A percentile compares a stretch with the other conserved stretches of the same genome.
phyloP scores from a whole-genome alignment of 805 yeast species.

The Lipomyces mesembrius region DNA sequence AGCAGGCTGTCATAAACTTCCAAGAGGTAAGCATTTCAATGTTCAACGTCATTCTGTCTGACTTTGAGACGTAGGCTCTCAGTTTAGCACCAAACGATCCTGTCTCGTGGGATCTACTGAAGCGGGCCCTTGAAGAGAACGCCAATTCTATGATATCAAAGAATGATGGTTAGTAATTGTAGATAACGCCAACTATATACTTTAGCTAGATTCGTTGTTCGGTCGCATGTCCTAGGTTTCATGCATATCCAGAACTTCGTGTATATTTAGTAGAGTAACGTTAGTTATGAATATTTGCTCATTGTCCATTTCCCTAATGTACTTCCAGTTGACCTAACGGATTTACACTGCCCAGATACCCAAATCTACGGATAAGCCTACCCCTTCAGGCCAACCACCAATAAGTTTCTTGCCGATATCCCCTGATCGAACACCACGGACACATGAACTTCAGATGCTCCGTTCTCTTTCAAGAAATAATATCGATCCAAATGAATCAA shows the following conservation, averaged over 20 bases:
- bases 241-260: background rate
- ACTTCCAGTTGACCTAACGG: background rate
- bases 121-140: slow-evolving; percentile 59
- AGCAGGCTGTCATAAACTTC: slow-evolving; percentile 72
- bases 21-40: slow-evolving; percentile 53
- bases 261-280: background rate
- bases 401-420: slow-evolving; percentile 36
- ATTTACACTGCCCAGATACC: no score
- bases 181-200: background rate
- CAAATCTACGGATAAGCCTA: background rate
- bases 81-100: slow-evolving; percentile 80
- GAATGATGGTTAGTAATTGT: background rate
- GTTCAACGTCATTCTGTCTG: background rate
- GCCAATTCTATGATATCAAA: slow-evolving; percentile 6
- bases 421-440: slow-evolving; percentile 36
- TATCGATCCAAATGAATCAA: slow-evolving; percentile 37
- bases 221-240: background rate
- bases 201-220: background rate
- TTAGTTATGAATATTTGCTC: background rate
- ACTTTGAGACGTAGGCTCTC: slow-evolving; percentile 53
- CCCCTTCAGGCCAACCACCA: slow-evolving; percentile 35
- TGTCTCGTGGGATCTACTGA: slow-evolving; percentile 78
- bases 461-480: slow-evolving; percentile 29
- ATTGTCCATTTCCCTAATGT: background rate
- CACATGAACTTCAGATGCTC: slow-evolving; percentile 30